phyloP scores from a whole-genome alignment of 768 basidiomycete genomes.

The Calocera viscosa region DNA sequence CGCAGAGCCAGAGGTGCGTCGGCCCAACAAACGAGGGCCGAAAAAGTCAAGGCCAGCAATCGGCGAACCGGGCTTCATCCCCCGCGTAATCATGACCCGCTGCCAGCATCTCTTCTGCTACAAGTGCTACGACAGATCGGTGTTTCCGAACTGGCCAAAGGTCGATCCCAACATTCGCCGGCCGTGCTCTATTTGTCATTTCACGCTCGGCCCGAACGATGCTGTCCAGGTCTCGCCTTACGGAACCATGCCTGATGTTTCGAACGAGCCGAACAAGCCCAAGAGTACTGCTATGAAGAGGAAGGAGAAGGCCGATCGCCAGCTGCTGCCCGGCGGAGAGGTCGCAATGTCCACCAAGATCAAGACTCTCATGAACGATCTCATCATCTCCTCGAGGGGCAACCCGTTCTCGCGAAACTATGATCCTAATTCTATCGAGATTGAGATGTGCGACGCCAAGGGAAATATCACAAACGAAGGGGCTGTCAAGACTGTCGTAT shows the following conservation, averaged over 20 bases:
- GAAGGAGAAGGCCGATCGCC: constrained; percentile 36
- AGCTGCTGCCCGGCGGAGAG: constrained; percentile 32
- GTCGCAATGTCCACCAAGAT: constrained; percentile 81
- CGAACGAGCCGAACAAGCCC: constrained; percentile 13
- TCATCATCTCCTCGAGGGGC: constrained; percentile 62
- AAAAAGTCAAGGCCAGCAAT: constrained; percentile 34
- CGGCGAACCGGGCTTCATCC: constrained; percentile 51
- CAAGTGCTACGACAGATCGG: constrained; percentile 66
- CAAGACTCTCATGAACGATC: constrained; percentile 64
- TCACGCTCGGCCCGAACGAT: constrained; percentile 49
- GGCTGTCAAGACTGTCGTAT: constrained; percentile 82
- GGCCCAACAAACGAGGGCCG: constrained; percentile 38
- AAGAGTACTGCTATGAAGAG: constrained; percentile 57
- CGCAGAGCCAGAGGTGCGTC: constrained; percentile 39
- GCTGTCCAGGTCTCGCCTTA: constrained; percentile 73
- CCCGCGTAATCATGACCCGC: constrained; percentile 65
- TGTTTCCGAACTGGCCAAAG: constrained; percentile 72
- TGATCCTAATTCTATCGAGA: constrained; percentile 56
- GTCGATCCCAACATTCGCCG: constrained; percentile 43
- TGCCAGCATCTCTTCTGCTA: constrained; percentile 92
- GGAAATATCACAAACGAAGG: constrained; percentile 61
- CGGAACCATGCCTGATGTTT: constrained; percentile 31
- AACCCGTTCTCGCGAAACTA: constrained; percentile 87
- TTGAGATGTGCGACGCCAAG: constrained; percentile 63
- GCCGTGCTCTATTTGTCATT: constrained; percentile 68